These are phyloP conservation scores for Symbiodinium pilosum DNA, from an alignment of 73 alveolate genomes.

Conservation along the genomic window DNA sequence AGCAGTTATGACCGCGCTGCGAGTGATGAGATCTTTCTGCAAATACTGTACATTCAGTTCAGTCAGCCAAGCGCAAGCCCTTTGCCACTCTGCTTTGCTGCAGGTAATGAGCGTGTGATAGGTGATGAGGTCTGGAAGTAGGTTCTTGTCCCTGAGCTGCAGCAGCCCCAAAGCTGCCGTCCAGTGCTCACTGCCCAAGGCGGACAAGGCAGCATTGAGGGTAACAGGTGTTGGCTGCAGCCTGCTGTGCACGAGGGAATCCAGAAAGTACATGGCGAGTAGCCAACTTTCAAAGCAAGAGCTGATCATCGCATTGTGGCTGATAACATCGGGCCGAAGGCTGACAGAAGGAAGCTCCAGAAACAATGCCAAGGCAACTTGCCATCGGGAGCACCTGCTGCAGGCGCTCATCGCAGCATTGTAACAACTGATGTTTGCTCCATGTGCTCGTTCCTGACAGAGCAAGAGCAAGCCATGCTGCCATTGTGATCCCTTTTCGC, in stretches of 20 bases:
- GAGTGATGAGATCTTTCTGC: background rate
- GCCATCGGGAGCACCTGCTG: background rate
- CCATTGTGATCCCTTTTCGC: background rate
- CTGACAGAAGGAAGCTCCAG: background rate
- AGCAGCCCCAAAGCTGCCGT: conserved; percentile 28
- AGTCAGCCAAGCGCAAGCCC: background rate
- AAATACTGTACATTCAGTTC: background rate
- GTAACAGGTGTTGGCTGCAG: conserved; percentile 39
- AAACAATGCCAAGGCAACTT: background rate
- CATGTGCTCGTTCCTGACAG: background rate
- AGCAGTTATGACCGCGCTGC: conserved; percentile 23
- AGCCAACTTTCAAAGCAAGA: background rate
- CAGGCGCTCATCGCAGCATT: conserved; percentile 10
- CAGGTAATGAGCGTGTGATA: conserved; percentile 33
- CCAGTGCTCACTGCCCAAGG: conserved; percentile 23
- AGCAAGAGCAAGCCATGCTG: background rate
- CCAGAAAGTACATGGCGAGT: conserved; percentile 2
- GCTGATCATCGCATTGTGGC: background rate
- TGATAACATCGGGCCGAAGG: background rate
- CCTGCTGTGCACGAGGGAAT: background rate
- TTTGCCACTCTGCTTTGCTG: conserved; percentile 35
- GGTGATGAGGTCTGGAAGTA: conserved; percentile 22
- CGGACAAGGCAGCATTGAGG: conserved; percentile 9
- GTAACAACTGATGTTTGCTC: background rate
- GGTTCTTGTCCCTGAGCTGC: background rate